A percentile compares a stretch with the other conserved stretches of the same genome.
These are phyloP conservation scores for Aegilops longissima DNA, from an alignment of 176 grass and related monocot genomes.

Conservation along the genomic window DNA sequence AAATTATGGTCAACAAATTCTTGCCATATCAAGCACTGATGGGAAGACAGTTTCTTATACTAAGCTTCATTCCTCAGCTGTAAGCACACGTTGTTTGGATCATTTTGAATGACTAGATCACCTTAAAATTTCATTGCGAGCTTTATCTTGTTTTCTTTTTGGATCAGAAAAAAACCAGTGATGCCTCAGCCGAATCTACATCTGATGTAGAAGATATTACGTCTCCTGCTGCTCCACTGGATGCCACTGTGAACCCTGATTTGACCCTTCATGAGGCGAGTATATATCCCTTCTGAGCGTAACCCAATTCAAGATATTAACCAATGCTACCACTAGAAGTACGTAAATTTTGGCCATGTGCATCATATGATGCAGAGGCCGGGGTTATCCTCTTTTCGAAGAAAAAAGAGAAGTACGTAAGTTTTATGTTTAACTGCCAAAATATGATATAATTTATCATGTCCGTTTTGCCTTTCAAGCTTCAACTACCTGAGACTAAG, in stretches of 20 bases:
- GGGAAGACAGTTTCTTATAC: conserved; percentile 61
- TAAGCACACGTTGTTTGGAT: conserved; percentile 38
- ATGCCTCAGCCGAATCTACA: conserved; percentile 69
- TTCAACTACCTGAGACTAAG: not conserved
- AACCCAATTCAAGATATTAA: not conserved
- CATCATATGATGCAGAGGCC: no score
- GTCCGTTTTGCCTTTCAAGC: not conserved
- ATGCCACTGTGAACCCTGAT: conserved; percentile 36
- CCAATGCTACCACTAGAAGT: conserved; percentile 3
- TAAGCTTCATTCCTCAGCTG: conserved; percentile 40
- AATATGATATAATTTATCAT: not conserved
- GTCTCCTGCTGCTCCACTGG: conserved; percentile 42
- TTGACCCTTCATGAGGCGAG: conserved; percentile 69
- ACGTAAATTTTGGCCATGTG: not conserved
- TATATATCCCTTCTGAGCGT: not conserved
- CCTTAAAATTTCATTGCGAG: conserved; percentile 6
- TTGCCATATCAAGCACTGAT: conserved; percentile 49
- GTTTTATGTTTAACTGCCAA: not conserved
- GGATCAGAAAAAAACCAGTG: conserved; percentile 63
- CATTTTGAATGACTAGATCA: conserved; percentile 12
- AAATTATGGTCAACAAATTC: conserved; percentile 66
- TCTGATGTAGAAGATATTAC: conserved; percentile 73
- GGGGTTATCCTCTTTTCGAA: no score
- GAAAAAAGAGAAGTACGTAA: not conserved
- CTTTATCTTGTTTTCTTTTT: conserved; percentile 17